Conservation (phyloP, 73 alveolate species). For the Paramecium sonneborni region DNA sequence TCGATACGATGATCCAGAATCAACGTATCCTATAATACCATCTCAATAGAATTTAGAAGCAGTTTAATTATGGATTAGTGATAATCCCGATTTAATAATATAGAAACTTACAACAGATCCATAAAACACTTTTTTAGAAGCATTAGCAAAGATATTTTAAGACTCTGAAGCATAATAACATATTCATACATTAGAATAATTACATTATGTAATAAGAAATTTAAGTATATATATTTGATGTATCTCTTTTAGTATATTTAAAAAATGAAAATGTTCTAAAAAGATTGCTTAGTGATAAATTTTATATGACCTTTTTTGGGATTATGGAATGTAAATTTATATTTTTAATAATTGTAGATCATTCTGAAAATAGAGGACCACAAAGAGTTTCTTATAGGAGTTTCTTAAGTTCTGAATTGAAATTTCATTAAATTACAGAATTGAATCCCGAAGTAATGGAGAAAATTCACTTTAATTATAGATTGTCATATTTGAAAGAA, state of each 20-base stretch:
- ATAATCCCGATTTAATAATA: conserved; percentile 18
- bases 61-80: conserved; percentile 17
- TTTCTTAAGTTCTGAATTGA: neutral
- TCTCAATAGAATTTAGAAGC: conserved; percentile 41
- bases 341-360: neutral
- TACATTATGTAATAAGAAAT: conserved; percentile 6
- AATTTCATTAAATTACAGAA: neutral
- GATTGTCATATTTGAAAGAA: conserved; percentile 39
- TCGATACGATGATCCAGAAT: conserved; percentile 21
- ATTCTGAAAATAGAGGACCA: neutral
- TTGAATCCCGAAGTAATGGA: neutral
- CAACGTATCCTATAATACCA: conserved; percentile 9
- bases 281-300: neutral
- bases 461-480: conserved; percentile 26
- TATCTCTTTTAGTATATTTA: neutral
- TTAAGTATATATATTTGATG: conserved; percentile 1
- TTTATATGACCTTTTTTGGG: conserved; percentile 45
- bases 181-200: neutral
- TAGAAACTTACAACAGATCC: neutral
- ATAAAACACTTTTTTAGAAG: neutral
- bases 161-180: neutral
- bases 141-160: neutral
- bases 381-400: neutral
- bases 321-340: conserved; percentile 42
- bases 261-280: conserved; percentile 3